Evolutionary conservation across 495 filamentous ascomycete species (phyloP).

Genomic region (Penicillium taxi): DNA sequence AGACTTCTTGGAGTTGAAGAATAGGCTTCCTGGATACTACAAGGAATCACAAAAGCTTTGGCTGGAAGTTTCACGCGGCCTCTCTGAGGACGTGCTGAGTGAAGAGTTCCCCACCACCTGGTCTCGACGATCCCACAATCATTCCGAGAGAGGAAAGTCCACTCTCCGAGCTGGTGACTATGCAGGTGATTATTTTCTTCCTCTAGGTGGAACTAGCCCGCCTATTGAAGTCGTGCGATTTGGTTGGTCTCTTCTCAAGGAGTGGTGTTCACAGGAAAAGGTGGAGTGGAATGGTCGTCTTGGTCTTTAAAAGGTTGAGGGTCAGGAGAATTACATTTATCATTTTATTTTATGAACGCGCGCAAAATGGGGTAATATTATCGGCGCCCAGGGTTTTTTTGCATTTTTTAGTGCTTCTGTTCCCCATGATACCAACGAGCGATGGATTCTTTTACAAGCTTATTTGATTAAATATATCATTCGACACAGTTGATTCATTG

Average conservation of each 20-base stretch:
- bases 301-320: conserved; percentile 13
- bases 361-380: conserved; percentile 2
- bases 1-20: conserved; percentile 35
- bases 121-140: conserved; percentile 31
- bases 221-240: conserved; percentile 43
- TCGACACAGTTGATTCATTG: conserved; percentile 7
- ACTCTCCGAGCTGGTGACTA: conserved; percentile 34
- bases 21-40: conserved; percentile 32
- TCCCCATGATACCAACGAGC: conserved; percentile 36
- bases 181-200: conserved; percentile 35
- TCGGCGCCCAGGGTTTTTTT: conserved; percentile 11
- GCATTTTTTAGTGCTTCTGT: conserved; percentile 14
- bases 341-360: too few relatives aligned
- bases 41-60: conserved; percentile 38
- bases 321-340: too few relatives aligned
- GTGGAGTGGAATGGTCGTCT: conserved; percentile 36
- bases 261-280: conserved; percentile 39
- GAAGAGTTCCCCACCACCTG: conserved; percentile 42
- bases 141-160: conserved; percentile 30
- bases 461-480: conserved; percentile 17
- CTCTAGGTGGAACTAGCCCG: conserved; percentile 32
- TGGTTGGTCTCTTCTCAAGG: conserved; percentile 34
- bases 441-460: conserved; percentile 13
- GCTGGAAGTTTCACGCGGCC: conserved; percentile 35
- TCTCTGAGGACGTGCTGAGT: conserved; percentile 37